Evolutionary conservation across 306 rosid species (phyloP), one percentile per base, ranked within the genome.

Genomic region (Glycyrrhiza uralensis): DNA sequence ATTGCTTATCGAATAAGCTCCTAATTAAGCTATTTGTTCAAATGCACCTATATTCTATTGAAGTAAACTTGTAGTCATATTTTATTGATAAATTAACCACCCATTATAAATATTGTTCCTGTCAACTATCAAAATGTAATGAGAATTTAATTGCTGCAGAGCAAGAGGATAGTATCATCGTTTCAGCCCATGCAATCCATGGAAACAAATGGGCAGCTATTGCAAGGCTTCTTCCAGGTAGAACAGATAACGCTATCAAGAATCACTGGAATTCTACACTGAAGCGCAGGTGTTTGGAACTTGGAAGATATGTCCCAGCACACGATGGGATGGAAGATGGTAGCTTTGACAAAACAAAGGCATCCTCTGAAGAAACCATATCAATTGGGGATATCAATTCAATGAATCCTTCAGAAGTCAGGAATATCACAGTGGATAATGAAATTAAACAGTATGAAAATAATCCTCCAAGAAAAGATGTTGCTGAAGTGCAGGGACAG

Each of bases 141-240:
- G 41, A 12, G 67, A 72, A 39, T 60, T 69, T 50, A 69, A 46
- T 73, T 75, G 42, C 30, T 84, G 88, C 89, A 90, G 96, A 82
- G 24, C 89, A 85, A 72, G 91, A 87, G 80, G 96, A 90, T 66
- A 82, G 6, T 26, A 42, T 87, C 9, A 87, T 90, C 24, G 66
- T 84, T 65, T 70, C 81, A 60, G 93, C 96, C 60, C 96, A 90
- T 79, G 84, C 89, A n/a, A 61, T 84, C 45, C 91, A 87, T 76
- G 96, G 93, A 46, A 90, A 90, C 87, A 90, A 81, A 79, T 90
- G 93, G 96, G 89, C 96, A 17, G 89, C 84, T 70, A 87, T 90
- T 66, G 93, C 96, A 29, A 84, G 81, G 83, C 85, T 90, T 66
- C 91, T 90, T 55, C 89, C 89, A 0, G 93, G 96, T 9, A 82